Evolutionary conservation across 139 green algal species (phyloP).

Genomic region (Trebouxia sp.): DNA sequence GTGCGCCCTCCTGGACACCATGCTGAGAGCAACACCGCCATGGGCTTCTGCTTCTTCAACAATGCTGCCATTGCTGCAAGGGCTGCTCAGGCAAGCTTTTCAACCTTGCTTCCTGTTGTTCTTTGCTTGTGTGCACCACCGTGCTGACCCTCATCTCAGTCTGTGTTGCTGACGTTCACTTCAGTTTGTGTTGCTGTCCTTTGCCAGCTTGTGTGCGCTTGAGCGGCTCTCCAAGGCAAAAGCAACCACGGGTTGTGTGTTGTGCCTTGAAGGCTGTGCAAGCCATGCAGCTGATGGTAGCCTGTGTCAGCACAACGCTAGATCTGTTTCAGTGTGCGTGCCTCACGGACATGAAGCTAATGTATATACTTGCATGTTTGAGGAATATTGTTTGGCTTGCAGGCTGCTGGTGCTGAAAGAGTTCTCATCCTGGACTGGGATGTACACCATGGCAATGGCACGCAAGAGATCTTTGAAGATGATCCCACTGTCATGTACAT

Average conservation of each 20-base stretch:
- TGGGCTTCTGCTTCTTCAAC: constrained; percentile 83
- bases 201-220: too few relatives aligned
- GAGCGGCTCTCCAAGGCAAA: too few relatives aligned
- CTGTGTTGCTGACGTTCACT: not conserved
- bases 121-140: not conserved
- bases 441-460: constrained; percentile 49
- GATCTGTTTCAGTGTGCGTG: not conserved
- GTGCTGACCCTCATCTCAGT: not conserved
- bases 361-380: too few relatives aligned
- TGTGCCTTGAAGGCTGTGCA: too few relatives aligned
- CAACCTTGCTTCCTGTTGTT: not conserved
- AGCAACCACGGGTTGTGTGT: too few relatives aligned
- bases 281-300: not conserved
- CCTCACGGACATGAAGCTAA: not conserved
- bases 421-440: constrained; percentile 66
- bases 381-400: too few relatives aligned
- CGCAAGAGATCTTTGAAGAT: constrained; percentile 67
- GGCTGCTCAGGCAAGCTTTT: constrained; percentile 28
- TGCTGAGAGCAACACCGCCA: constrained; percentile 52
- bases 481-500: constrained; percentile 70
- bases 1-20: constrained; percentile 60
- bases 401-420: constrained; percentile 44
- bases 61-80: constrained; percentile 70
- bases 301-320: not conserved
- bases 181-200: too few relatives aligned